phyloP scores from a whole-genome alignment of 2,329 filamentous ascomycete species.

The Verticillium tricorpus region DNA sequence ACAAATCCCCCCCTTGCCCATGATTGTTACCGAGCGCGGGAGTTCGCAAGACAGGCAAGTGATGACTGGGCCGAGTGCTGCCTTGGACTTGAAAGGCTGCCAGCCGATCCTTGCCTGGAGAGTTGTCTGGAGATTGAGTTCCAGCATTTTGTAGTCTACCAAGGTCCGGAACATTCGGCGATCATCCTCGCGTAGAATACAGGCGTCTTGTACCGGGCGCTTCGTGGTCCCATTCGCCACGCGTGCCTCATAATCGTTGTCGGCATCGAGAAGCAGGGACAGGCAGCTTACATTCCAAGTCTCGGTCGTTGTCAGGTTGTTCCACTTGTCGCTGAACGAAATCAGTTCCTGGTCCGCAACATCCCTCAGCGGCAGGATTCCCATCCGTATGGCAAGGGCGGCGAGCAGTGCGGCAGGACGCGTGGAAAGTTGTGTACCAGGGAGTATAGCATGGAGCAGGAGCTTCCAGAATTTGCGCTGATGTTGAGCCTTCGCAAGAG shows the following conservation, averaged over 20 bases:
- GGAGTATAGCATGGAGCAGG: slow-evolving; percentile 41
- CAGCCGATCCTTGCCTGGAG: slow-evolving; percentile 38
- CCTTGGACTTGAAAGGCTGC: slow-evolving; percentile 38
- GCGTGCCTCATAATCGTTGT: slow-evolving; percentile 27
- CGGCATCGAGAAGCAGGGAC: slow-evolving; percentile 40
- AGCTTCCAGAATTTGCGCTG: slow-evolving; percentile 40
- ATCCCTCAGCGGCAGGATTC: slow-evolving; percentile 33
- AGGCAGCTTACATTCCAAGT: slow-evolving; percentile 44
- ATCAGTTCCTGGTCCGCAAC: slow-evolving; percentile 37
- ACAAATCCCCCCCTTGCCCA: slow-evolving; percentile 33
- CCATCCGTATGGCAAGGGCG: slow-evolving; percentile 42
- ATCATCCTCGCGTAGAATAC: slow-evolving; percentile 30
- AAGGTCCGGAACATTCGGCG: slow-evolving; percentile 37
- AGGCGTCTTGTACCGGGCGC: slow-evolving; percentile 6
- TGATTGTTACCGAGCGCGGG: slow-evolving; percentile 45
- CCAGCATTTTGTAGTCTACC: slow-evolving; percentile 41
- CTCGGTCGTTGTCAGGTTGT: slow-evolving; percentile 40
- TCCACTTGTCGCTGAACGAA: slow-evolving; percentile 38
- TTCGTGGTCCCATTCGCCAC: slow-evolving; percentile 16
- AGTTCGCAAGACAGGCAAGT: slow-evolving; percentile 35
- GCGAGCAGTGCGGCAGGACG: slow-evolving; percentile 42
- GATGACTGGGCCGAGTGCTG: slow-evolving; percentile 35
- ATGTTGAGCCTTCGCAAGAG: slow-evolving; percentile 29
- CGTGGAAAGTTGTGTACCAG: slow-evolving; percentile 39
- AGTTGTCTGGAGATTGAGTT: slow-evolving; percentile 39